Base-by-base conservation (phyloP, 2,329 filamentous ascomycete species). In the Colletotrichum trifolii region DNA sequence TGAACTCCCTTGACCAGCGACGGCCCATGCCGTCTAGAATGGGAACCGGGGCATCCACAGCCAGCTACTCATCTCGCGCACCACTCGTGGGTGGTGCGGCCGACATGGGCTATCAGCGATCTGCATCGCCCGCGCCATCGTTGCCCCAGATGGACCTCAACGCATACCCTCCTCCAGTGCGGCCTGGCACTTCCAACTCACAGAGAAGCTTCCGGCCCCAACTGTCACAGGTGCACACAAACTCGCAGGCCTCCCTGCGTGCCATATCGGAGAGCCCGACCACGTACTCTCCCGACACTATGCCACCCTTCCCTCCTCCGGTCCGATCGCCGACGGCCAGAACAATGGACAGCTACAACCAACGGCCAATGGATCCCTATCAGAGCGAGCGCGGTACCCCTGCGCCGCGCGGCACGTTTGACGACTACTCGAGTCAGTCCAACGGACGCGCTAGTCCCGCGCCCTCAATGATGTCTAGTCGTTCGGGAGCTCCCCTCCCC, bases 61-160 rank as follows among this genome's bases (percentile, higher is more conserved):
- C 80, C n/a, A 91, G 84, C 72, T 90, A 88, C 72, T 85, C 83
- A 11, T 88, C 90, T 3, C 87, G 89, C 66, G 84, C 86, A 8
- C 87, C 91, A 1, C 81, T 93, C 6, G 77, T 91, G 42, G 77
- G 79, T 15, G 82, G 86, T 64, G 88, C 89, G 6, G 83, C 84
- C 38, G 82, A 84, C 7, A 90, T 91, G 85, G 88, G 88, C 17
- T 84, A 83, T 71, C 73, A 72, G 25, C 74, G 77, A 43, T 69
- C 78, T 7, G 73, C 73, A 5, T 79, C 80, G 1, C 78, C 78
- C 2, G 76, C 72, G 6, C 76, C 79, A 38, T 71, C 75, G 38
- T 58, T 81, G 10, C 76, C 79, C n/a, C 67, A 69, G 7, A 64
- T 77, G 34, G 72, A 76, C 40, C 39, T 73, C 15, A 69, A 61